Evolutionary conservation across 305 asterid species (phyloP).

Genomic region (Fraxinus sp.): DNA sequence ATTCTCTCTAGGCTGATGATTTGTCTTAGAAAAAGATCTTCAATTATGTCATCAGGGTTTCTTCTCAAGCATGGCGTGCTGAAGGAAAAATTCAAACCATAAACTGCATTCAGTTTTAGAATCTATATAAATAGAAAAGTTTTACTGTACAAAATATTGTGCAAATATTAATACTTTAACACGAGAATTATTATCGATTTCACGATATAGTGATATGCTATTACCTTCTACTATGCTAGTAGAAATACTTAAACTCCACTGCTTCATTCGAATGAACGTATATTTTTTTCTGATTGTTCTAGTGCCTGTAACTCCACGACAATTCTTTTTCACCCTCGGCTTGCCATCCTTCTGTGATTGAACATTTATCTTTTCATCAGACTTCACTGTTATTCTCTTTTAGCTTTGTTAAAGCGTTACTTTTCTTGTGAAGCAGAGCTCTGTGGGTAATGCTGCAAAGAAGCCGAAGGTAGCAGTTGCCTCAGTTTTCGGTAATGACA

Average conservation of each 20-base stretch:
- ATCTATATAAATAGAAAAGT: neutral
- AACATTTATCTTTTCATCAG: neutral
- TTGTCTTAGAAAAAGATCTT: neutral
- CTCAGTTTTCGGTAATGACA: conserved; percentile 65
- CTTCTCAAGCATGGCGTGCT: neutral
- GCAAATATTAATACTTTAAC: neutral
- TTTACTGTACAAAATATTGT: neutral
- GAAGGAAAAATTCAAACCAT: neutral
- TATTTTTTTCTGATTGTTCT: neutral
- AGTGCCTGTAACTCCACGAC: neutral
- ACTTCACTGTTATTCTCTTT: neutral
- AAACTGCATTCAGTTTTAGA: neutral
- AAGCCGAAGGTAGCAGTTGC: conserved; percentile 73
- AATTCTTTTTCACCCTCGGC: neutral
- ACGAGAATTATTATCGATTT: neutral
- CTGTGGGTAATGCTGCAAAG: conserved; percentile 46
- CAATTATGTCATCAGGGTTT: neutral
- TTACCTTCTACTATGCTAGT: neutral
- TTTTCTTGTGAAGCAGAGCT: conserved; percentile 40
- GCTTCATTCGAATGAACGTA: neutral
- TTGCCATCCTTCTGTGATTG: neutral
- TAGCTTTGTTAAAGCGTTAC: neutral
- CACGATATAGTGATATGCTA: neutral
- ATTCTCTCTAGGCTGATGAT: neutral
- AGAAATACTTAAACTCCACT: neutral